These are phyloP conservation scores for Logfia minima DNA, from an alignment of 129 eudicot species.

Conservation along the genomic window DNA sequence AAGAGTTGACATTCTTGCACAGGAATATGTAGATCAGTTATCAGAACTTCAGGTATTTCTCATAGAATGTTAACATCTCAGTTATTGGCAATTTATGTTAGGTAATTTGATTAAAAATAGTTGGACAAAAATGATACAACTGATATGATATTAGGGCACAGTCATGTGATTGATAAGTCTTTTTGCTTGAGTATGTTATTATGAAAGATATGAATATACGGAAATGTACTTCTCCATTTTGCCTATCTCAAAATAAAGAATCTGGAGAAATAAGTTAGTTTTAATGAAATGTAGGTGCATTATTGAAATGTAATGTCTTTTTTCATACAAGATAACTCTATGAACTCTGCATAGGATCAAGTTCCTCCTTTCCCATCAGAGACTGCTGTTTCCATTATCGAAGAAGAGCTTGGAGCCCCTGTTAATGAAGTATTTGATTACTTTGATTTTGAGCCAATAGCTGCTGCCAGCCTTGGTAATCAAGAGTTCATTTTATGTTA, in stretches of 20 bases:
- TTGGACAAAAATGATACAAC: neutral
- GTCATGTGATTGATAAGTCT: neutral
- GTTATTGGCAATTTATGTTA: neutral
- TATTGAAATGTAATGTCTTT: neutral
- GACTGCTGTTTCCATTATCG: slow-evolving; percentile 80
- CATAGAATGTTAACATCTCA: slow-evolving; percentile 1
- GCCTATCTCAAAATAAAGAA: neutral
- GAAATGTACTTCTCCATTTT: neutral
- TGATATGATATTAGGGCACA: neutral
- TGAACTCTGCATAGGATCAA: slow-evolving; percentile 71
- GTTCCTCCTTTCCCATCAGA: slow-evolving; percentile 99
- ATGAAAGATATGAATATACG: neutral
- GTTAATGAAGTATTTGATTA: slow-evolving; percentile 69
- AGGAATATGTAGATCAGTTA: slow-evolving; percentile 97
- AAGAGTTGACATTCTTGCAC: slow-evolving; percentile 98
- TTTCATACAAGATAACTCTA: slow-evolving; percentile 6
- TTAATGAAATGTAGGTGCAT: neutral
- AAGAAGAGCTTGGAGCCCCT: slow-evolving; percentile 93
- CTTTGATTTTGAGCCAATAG: slow-evolving; percentile 92
- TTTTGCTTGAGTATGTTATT: slow-evolving; percentile 5
- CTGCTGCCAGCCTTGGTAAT: slow-evolving; percentile 99
- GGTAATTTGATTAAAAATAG: neutral
- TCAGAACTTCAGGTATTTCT: slow-evolving; percentile 90
- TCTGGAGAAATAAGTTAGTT: neutral
- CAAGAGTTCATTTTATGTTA: neutral